Conservation (phyloP, 257 asterid genomes). For the Verbascum thapsus region DNA sequence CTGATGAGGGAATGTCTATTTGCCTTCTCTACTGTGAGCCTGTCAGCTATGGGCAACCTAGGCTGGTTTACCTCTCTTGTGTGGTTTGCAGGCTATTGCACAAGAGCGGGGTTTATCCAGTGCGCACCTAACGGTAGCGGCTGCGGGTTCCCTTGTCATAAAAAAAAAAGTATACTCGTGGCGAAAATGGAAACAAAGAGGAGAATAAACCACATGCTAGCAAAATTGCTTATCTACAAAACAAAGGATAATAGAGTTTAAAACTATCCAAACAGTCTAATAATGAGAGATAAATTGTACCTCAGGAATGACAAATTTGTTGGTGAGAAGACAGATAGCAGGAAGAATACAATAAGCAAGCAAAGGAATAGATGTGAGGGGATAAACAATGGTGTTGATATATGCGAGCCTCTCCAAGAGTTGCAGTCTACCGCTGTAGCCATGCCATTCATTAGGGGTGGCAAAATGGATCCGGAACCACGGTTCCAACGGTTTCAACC, state of each 20-base stretch:
- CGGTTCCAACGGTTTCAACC: too few species aligned
- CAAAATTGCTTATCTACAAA: slow-evolving; percentile 47
- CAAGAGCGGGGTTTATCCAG: too few species aligned
- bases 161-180: slow-evolving; percentile 50
- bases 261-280: not conserved
- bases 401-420: slow-evolving; percentile 57
- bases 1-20: too few species aligned
- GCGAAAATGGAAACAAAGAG: slow-evolving; percentile 51
- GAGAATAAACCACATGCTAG: slow-evolving; percentile 56
- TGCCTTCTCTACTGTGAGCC: too few species aligned
- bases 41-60: too few species aligned
- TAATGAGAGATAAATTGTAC: slow-evolving; percentile 22
- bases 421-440: slow-evolving; percentile 50
- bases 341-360: slow-evolving; percentile 57
- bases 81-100: too few species aligned
- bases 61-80: slow-evolving; percentile 48
- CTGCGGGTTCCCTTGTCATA: too few species aligned
- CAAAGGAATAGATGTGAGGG: slow-evolving; percentile 57
- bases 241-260: slow-evolving; percentile 1
- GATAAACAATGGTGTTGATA: slow-evolving; percentile 61
- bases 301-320: slow-evolving; percentile 60
- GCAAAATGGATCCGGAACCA: too few species aligned
- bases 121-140: too few species aligned
- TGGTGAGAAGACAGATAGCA: slow-evolving; percentile 58
- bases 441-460: too few species aligned